Base-by-base conservation (phyloP, 768 basidiomycete species). In the Hemileccinum impolitum region DNA sequence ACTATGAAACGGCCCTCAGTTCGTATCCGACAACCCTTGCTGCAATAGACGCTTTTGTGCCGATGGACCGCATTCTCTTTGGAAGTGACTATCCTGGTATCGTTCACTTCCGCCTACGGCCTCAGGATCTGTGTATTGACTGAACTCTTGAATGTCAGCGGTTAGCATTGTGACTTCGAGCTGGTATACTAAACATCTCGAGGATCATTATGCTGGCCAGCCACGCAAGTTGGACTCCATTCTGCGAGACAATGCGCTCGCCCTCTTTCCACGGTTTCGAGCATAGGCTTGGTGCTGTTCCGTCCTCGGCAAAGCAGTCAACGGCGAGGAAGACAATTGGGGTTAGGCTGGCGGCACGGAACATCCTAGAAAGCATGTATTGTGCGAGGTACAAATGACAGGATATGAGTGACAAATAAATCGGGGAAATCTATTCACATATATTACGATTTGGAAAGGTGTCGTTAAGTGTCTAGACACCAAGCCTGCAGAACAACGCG, bases 1-100 rank as follows among this genome's bases (percentile, higher is more conserved):
- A 85, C 67, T 88, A 77, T 58, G 87, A 90, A 51, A 84, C 80
- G 1, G 87, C 87, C 17, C 66, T 90, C 54, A 79, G 78, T 58
- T 76, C 82, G 2, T 75, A 79, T 60, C 74, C 74, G 37, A 64
- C 75, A 19, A 82, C 72, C 43, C 67, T 87, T 17, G 61, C 70
- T 17, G 72, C 77, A 4, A 70, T 84, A 59, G 70, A 81, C 40
- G 60, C 63, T 17, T 81, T 85, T 58, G 75, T 80, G 3, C 59
- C 68, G 18, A 59, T 66, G 1, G 76, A 80, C 39, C 80, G 66
- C 31, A 65, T 90, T 45, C 67, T 89, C 21, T 88, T 85, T 62
- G 87, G 87, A 35, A 84, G 82, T 14, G 87, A 90, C 64, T 86
- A 85, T 59, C 87, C 87, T 46, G 87, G 87, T 85, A 62, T 47